These are phyloP conservation scores for Gracilaria domingensis DNA, from an alignment of 23 red algal genomes.

Conservation along the genomic window DNA sequence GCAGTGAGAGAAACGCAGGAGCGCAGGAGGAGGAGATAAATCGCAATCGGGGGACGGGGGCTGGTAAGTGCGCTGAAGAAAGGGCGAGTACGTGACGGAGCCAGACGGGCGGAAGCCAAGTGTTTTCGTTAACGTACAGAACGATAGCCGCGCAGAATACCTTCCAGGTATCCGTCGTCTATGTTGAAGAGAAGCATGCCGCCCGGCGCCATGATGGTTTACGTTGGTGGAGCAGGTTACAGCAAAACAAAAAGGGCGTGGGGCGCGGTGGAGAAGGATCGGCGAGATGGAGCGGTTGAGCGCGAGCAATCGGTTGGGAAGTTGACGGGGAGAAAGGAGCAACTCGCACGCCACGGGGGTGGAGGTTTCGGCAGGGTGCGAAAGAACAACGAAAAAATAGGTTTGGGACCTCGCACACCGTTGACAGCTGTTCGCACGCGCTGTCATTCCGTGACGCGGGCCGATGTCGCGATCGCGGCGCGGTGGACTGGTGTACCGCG, in stretches of 20 bases:
- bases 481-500: too few species aligned
- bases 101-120: not conserved
- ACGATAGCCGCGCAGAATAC: conserved; percentile 91
- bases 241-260: not conserved
- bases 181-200: conserved; percentile 96
- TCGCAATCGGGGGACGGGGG: not conserved
- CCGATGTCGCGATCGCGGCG: not conserved
- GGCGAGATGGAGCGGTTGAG: not conserved
- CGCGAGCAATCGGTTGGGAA: not conserved
- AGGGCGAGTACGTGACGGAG: not conserved
- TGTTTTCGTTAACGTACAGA: conserved; percentile 64
- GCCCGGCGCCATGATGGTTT: conserved; percentile 75
- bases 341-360: not conserved
- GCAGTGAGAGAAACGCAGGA: too few species aligned
- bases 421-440: not conserved
- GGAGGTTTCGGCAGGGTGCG: not conserved
- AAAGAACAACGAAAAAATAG: conserved; percentile 18
- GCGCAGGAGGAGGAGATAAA: too few species aligned
- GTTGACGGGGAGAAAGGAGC: not conserved
- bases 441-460: not conserved
- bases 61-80: conserved; percentile 11
- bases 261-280: not conserved
- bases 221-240: not conserved
- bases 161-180: conserved; percentile 95
- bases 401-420: not conserved